Conservation (phyloP, 1,284 basidiomycete species). For the Abortiporus biennis region DNA sequence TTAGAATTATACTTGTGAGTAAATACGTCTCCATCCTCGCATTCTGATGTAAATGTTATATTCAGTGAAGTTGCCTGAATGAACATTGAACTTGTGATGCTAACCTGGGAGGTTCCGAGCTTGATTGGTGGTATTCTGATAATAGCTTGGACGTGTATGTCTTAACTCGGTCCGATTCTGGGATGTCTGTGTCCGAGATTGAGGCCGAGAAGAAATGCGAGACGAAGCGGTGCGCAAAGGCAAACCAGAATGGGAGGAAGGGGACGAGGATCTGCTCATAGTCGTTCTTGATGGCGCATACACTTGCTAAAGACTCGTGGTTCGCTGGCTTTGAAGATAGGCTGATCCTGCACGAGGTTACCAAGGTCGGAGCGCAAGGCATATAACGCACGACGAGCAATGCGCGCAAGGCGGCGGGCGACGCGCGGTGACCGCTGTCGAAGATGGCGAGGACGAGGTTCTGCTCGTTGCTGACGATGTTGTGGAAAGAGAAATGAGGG, state of each 20-base stretch:
- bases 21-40: not conserved
- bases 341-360: slow-evolving; percentile 19
- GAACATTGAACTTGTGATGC: too few species aligned
- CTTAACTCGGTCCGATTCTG: not conserved
- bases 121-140: not conserved
- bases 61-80: too few species aligned
- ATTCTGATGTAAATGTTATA: too few species aligned
- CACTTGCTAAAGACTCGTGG: slow-evolving; percentile 12
- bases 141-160: not conserved
- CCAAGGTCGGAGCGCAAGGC: slow-evolving; percentile 3
- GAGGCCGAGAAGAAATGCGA: slow-evolving; percentile 5
- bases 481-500: not conserved
- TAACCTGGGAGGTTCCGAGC: not conserved
- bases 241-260: slow-evolving; percentile 17
- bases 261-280: slow-evolving; percentile 22
- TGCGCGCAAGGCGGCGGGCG: not conserved
- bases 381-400: slow-evolving; percentile 3
- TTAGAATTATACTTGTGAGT: not conserved
- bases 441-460: not conserved
- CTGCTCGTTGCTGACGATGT: not conserved
- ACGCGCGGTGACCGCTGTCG: not conserved
- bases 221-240: slow-evolving; percentile 4
- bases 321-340: slow-evolving; percentile 23
- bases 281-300: slow-evolving; percentile 16
- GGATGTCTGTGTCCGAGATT: slow-evolving; percentile 1